A percentile compares a stretch with the other conserved stretches of the same genome.
These are phyloP conservation scores for Chaetomium fimeti DNA, from an alignment of 495 filamentous ascomycete species.

Conservation along the genomic window DNA sequence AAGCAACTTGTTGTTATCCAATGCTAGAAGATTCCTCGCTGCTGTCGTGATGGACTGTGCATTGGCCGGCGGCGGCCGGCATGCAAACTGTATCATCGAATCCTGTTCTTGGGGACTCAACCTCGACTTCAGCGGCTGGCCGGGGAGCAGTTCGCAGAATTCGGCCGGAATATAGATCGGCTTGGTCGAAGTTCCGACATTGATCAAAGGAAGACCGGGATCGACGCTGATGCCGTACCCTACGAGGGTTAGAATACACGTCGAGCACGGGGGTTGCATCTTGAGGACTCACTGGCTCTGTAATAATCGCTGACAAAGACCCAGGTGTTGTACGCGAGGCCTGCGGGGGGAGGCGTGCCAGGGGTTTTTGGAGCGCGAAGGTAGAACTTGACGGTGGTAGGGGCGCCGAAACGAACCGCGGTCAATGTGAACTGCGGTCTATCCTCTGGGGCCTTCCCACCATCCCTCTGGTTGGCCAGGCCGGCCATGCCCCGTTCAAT, in stretches of 20 bases:
- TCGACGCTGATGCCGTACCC: constrained; percentile 37
- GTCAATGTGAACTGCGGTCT: background rate
- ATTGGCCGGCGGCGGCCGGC: constrained; percentile 62
- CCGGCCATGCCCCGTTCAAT: constrained; percentile 48
- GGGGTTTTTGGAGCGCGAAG: constrained; percentile 19
- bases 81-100: constrained; percentile 68
- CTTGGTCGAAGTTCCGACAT: constrained; percentile 58
- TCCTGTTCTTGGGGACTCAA: constrained; percentile 57
- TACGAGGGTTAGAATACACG: constrained; percentile 14
- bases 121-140: constrained; percentile 60
- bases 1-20: constrained; percentile 41
- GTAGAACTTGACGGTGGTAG: constrained; percentile 27
- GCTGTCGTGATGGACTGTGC: constrained; percentile 60
- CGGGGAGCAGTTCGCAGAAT: constrained; percentile 60
- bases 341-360: constrained; percentile 11
- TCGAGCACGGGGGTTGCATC: background rate
- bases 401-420: constrained; percentile 16
- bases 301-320: constrained; percentile 41
- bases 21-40: constrained; percentile 45
- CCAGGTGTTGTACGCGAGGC: constrained; percentile 26
- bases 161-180: constrained; percentile 69
- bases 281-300: constrained; percentile 30
- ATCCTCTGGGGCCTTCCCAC: constrained; percentile 4
- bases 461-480: constrained; percentile 39
- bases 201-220: constrained; percentile 62